These are phyloP conservation scores for Mollisiaceae sp. DNA, from an alignment of 2,329 filamentous ascomycete species.

Conservation along the genomic window DNA sequence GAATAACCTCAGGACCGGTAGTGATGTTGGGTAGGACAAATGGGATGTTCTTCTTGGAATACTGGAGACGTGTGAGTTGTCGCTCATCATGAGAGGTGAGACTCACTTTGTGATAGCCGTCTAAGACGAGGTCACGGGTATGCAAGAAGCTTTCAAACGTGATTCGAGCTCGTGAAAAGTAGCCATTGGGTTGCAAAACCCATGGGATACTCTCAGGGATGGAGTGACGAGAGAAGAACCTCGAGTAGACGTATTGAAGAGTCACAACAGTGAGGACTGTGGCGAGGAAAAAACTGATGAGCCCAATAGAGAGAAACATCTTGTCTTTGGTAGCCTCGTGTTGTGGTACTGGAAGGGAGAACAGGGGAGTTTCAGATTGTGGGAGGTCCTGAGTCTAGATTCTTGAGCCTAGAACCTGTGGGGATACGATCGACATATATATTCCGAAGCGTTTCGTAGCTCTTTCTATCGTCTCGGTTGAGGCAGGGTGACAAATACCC, in stretches of 20 bases:
- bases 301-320: not conserved
- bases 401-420: not conserved
- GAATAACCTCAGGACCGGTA: conserved; percentile 48
- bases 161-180: conserved; percentile 27
- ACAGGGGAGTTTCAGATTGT: not conserved
- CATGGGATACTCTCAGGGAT: conserved; percentile 29
- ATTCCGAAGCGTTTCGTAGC: too few species aligned
- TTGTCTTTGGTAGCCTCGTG: not conserved
- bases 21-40: conserved; percentile 50
- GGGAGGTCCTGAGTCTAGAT: not conserved
- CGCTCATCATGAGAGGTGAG: not conserved
- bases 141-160: conserved; percentile 27
- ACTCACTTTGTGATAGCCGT: conserved; percentile 32
- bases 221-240: conserved; percentile 27
- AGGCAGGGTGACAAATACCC: not conserved
- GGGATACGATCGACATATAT: not conserved
- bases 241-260: conserved; percentile 17
- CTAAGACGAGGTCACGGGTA: conserved; percentile 29
- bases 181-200: conserved; percentile 22
- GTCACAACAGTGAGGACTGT: not conserved
- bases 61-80: conserved; percentile 40
- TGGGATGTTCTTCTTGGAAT: conserved; percentile 48
- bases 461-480: too few species aligned
- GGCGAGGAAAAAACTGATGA: not conserved
- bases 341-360: not conserved